Conservation (phyloP, 495 filamentous ascomycete species). For the Tuber melanosporum region DNA sequence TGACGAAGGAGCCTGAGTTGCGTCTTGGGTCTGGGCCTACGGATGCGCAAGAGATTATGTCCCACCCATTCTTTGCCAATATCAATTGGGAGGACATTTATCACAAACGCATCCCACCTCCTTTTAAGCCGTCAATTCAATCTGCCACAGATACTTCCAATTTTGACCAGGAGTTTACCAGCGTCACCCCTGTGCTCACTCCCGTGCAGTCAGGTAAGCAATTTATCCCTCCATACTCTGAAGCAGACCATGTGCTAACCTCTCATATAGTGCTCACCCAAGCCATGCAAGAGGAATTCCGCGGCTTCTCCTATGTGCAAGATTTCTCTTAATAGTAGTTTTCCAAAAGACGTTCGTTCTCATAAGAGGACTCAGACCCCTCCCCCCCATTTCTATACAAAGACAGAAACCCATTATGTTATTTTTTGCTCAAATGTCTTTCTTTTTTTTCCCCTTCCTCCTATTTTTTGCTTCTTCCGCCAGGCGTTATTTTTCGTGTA, state of each 20-base stretch:
- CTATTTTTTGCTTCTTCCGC: conserved; percentile 33
- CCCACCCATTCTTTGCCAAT: conserved; percentile 94
- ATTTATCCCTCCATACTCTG: not conserved
- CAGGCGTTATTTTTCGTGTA: conserved; percentile 13
- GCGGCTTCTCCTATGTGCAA: conserved; percentile 92
- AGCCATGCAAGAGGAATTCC: conserved; percentile 99
- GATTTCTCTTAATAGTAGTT: conserved; percentile 54
- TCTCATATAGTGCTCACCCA: conserved; percentile 66
- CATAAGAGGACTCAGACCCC: not conserved
- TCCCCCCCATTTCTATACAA: not conserved
- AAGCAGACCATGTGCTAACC: conserved; percentile 10
- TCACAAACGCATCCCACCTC: conserved; percentile 80
- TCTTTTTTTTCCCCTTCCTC: conserved; percentile 27
- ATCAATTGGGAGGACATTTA: conserved; percentile 99
- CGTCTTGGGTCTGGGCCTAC: conserved; percentile 90
- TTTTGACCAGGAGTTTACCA: conserved; percentile 97
- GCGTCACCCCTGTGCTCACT: conserved; percentile 93
- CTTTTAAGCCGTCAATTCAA: conserved; percentile 82
- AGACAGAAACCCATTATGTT: conserved; percentile 11
- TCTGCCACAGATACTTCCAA: conserved; percentile 96
- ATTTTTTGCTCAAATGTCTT: conserved; percentile 24
- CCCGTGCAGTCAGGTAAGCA: conserved; percentile 91
- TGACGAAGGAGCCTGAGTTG: conserved; percentile 89
- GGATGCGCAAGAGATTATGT: conserved; percentile 98
- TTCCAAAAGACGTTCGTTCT: not conserved